Conservation (phyloP, 2,329 filamentous ascomycete genomes). For the Huntiella abstrusa region DNA sequence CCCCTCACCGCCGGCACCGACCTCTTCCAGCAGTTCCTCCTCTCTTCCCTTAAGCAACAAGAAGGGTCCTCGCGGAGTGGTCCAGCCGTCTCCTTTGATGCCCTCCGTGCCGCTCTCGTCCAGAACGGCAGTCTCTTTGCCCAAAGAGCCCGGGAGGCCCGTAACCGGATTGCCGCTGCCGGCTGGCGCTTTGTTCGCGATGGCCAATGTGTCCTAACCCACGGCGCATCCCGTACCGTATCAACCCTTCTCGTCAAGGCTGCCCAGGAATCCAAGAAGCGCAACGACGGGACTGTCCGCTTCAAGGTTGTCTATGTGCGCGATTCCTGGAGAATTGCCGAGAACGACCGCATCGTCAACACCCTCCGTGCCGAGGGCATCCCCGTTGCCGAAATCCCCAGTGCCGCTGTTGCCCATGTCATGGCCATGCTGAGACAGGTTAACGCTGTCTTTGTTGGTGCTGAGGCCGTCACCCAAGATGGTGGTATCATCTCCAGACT, state of each 20-base stretch:
- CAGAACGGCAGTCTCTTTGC: slow-evolving; percentile 78
- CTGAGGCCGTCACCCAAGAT: slow-evolving; percentile 83
- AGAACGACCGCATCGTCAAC: slow-evolving; percentile 52
- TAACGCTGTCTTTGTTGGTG: slow-evolving; percentile 46
- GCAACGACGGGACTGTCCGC: slow-evolving; percentile 34
- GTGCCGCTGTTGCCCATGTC: slow-evolving; percentile 56
- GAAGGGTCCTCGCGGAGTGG: slow-evolving; percentile 17
- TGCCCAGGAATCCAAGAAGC: slow-evolving; percentile 24
- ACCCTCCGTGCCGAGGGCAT: slow-evolving; percentile 56
- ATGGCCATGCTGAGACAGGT: slow-evolving; percentile 39
- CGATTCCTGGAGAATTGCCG: slow-evolving; percentile 33
- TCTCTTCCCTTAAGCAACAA: slow-evolving; percentile 48
- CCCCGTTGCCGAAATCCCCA: slow-evolving; percentile 47
- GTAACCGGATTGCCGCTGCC: slow-evolving; percentile 64
- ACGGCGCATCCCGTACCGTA: slow-evolving; percentile 74
- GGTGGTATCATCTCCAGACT: slow-evolving; percentile 81
- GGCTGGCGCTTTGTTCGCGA: slow-evolving; percentile 64
- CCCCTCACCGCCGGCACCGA: slow-evolving; percentile 87
- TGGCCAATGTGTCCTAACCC: slow-evolving; percentile 68
- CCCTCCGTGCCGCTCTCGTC: slow-evolving; percentile 65
- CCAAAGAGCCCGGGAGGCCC: slow-evolving; percentile 63
- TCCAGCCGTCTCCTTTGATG: slow-evolving; percentile 42
- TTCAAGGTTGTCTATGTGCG: slow-evolving; percentile 75
- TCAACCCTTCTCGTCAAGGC: slow-evolving; percentile 58
- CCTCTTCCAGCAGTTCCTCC: slow-evolving; percentile 85